These are phyloP conservation scores for Diaporthe nobilis DNA, from an alignment of 2,329 filamentous ascomycete genomes.

Conservation along the genomic window DNA sequence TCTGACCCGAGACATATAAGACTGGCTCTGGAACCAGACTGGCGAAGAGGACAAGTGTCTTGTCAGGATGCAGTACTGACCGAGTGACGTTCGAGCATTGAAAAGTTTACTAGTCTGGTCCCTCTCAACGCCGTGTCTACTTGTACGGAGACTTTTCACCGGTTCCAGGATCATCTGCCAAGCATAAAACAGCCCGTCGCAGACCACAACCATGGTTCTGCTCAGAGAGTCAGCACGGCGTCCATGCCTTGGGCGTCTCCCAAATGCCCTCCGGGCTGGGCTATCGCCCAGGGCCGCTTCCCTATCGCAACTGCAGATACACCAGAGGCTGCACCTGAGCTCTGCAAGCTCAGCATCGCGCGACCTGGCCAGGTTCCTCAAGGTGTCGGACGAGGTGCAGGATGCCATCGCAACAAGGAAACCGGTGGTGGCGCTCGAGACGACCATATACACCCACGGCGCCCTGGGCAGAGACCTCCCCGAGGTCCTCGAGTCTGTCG, in stretches of 20 bases:
- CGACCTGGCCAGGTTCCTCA: slow-evolving; percentile 66
- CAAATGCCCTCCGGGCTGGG: background rate
- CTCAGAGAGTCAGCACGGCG: slow-evolving; percentile 14
- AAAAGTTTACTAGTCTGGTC: background rate
- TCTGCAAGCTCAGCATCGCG: slow-evolving; percentile 1
- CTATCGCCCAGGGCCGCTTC: background rate
- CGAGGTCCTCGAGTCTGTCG: slow-evolving; percentile 79
- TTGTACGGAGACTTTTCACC: background rate
- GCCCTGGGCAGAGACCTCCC: slow-evolving; percentile 78
- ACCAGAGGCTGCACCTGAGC: slow-evolving; percentile 11
- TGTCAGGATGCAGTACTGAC: slow-evolving; percentile 3
- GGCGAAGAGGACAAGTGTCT: background rate
- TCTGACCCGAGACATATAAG: background rate
- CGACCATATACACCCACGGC: slow-evolving; percentile 97
- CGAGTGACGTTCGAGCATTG: background rate
- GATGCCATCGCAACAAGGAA: slow-evolving; percentile 81
- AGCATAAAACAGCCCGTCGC: background rate
- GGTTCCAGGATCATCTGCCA: background rate
- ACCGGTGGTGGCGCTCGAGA: slow-evolving; percentile 93
- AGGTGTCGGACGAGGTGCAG: slow-evolving; percentile 84
- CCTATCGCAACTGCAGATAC: background rate
- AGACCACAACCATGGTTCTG: slow-evolving; percentile 30
- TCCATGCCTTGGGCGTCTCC: background rate
- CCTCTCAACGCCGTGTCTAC: background rate
- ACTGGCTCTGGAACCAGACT: background rate